Evolutionary conservation across 257 asterid species (phyloP), one percentile per base, ranked within the genome.

Genomic region (Rhazya stricta): DNA sequence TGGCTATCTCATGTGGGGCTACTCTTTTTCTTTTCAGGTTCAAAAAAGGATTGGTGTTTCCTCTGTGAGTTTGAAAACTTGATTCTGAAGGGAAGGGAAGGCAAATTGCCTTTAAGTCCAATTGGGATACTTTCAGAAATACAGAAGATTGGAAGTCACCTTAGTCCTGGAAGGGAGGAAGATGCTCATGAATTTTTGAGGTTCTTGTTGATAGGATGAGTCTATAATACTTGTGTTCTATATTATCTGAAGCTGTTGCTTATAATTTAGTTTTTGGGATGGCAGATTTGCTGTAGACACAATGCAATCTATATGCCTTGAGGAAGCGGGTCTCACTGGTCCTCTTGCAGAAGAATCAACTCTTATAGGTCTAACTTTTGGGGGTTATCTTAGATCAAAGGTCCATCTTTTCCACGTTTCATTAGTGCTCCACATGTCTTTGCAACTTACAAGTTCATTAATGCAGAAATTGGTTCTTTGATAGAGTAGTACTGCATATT

Each of bases 101-200:
- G 69, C 7, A 36, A 12, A 4, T 62, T 43, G 75, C 82, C 91
- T 73, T 39, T 87, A 54, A 83, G 90, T 56, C 94, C 94, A 21
- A 84, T 81, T 80, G 79, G 88, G 78, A 50, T 89, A 67, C 71
- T 89, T 79, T 89, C 91, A 60, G 90, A 86, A 69, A 78, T 89
- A 77, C 89, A 86, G 67, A 77, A 79, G n/a, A 83, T 86, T 79
- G 93, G 93, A 65, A 65, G 83, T 72, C 80, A 76, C 56, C 74
- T 80, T 48, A 67, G 74, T 76, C 61, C 65, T 54, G 83, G 83
- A 72, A 82, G 90, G 81, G 87, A 89, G 80, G 94, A 89, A 85
- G 94, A 89, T 76, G 94, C 94, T 3, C 94, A 89, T 48, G 94
- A 89, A 81, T 88, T 88, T 81, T 79, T 88, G 79, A 88, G 91